A percentile compares a stretch with the other conserved stretches of the same genome.
Conservation (phyloP, 2,329 filamentous ascomycete genomes). For the Dendryphion nanum region DNA sequence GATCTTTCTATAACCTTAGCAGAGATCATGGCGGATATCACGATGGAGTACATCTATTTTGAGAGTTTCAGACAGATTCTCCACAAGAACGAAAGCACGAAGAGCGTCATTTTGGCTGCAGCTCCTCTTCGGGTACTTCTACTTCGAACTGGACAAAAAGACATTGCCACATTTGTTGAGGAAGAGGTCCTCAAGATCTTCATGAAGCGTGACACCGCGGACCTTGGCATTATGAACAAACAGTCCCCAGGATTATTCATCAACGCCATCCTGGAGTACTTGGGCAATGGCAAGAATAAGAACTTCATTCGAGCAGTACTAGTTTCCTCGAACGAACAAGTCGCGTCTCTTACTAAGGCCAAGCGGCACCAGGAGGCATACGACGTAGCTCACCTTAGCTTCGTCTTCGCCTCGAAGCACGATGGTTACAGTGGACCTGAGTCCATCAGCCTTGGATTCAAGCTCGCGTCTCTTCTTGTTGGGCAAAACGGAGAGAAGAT, state of each 20-base stretch:
- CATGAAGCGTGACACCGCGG: constrained; percentile 25
- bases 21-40: too few species aligned
- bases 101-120: constrained; percentile 29
- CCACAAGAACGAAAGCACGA: constrained; percentile 39
- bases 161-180: constrained; percentile 24
- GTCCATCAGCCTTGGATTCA: constrained; percentile 39
- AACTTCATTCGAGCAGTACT: constrained; percentile 30
- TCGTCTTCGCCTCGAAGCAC: constrained; percentile 30
- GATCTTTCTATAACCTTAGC: too few species aligned
- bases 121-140: constrained; percentile 32
- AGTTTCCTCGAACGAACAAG: constrained; percentile 21
- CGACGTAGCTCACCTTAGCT: constrained; percentile 33
- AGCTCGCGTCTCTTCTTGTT: constrained; percentile 33
- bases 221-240: constrained; percentile 27
- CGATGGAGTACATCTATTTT: too few species aligned
- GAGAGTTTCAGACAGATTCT: constrained; percentile 29
- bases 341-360: constrained; percentile 22
- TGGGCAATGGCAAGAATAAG: constrained; percentile 28
- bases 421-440: constrained; percentile 31
- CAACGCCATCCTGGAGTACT: constrained; percentile 26
- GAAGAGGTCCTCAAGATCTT: constrained; percentile 27
- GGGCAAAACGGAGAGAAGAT: constrained; percentile 28
- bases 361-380: constrained; percentile 34
- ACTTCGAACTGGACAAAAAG: constrained; percentile 17
- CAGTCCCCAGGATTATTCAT: constrained; percentile 31